Base-by-base conservation (phyloP, 1,139 yeast species). In the Lodderomyces orthopsilosis region DNA sequence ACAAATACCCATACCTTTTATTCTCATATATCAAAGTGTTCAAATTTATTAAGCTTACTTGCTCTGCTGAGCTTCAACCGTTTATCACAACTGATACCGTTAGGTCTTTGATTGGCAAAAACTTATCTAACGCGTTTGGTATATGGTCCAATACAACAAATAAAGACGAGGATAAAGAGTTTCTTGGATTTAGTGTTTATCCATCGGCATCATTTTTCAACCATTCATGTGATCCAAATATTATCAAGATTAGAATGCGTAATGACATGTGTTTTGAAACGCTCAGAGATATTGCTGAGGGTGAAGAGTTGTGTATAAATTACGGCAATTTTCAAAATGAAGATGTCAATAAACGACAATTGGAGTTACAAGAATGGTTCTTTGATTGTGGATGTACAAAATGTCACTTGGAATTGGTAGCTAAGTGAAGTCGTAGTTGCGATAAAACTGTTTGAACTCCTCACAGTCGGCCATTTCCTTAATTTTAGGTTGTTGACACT, bases 61-160 rank as follows among this genome's bases (percentile, higher is more conserved):
- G 76, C n/a, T 76, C 79, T 0, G 51, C 52, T 0, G 53, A 54
- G 17, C 57, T 79, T 26, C 70, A 65, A 39, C 57, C 59, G 1
- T 55, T 59, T n/a, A 61, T 82, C 13, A 66, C 74, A 1, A 61
- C 75, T 1, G 57, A 58, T 3, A 51, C 52, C 2, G 62, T 83
- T 18, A 65, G 88, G 40, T 61, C 65, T 7, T 70, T 79, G 4
- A 66, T 81, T 38, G 90, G 90, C 1, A 66, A 75, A 33, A 85
- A 82, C 49, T 74, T 83, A 30, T 84, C 86, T n/a, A 84, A 84
- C 56, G 84, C 90, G 0, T 84, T 84, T 62, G 90, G 90, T 0
- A 79, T 83, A 15, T 83, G 91, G 88, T 81, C 85, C 37, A 54
- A 59, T 3, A 52, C 61, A 2, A 55, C 60, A 1, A 53, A 57